phyloP scores from a whole-genome alignment of 2,329 filamentous ascomycete species.

The Trichoderma polysporum region DNA sequence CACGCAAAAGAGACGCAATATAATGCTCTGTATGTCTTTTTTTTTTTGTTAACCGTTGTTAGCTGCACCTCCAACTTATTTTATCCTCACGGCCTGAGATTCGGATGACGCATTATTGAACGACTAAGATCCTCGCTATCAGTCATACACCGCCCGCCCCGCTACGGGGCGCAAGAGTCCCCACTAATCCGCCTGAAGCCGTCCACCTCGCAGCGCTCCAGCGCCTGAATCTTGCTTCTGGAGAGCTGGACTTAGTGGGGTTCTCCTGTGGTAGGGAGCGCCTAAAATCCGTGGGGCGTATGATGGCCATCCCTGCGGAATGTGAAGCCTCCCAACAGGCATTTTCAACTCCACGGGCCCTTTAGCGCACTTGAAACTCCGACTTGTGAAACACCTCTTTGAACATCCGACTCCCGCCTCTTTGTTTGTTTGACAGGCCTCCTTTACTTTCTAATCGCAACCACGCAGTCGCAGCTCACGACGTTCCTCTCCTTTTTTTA shows the following conservation, averaged over 20 bases:
- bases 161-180: background rate
- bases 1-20: background rate
- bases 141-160: conserved; percentile 19
- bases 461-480: background rate
- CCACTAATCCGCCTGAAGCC: conserved; percentile 5
- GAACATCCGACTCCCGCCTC: background rate
- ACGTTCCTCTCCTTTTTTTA: background rate
- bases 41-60: too few relatives aligned
- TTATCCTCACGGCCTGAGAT: background rate
- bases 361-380: conserved; percentile 15
- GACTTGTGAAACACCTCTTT: background rate
- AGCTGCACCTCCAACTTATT: background rate
- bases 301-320: conserved; percentile 8
- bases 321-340: background rate
- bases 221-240: background rate
- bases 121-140: background rate
- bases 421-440: background rate
- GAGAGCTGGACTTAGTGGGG: background rate
- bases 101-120: background rate
- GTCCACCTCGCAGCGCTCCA: background rate
- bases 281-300: conserved; percentile 15
- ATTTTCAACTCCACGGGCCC: background rate
- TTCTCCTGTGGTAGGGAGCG: background rate
- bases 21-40: background rate
- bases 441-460: background rate